A percentile compares a stretch with the other conserved stretches of the same genome.
Conservation (phyloP, 495 filamentous ascomycete species). For the Penicillium cinerascens region DNA sequence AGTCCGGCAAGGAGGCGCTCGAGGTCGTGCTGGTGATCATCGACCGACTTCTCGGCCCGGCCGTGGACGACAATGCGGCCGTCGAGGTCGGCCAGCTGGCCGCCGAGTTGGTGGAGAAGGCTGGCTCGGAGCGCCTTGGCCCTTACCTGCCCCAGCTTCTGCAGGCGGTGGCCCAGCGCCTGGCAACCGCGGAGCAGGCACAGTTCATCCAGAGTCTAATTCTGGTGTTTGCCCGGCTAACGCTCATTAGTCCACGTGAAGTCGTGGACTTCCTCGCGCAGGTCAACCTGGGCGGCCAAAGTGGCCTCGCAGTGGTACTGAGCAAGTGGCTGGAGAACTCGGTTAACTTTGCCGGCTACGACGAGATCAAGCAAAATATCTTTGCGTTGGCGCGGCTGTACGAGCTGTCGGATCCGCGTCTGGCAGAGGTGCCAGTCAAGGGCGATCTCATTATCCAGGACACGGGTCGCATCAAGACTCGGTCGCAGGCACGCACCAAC, state of each 20-base stretch:
- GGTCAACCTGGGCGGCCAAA: slow-evolving; percentile 67
- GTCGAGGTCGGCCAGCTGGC: slow-evolving; percentile 93
- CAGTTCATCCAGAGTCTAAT: slow-evolving; percentile 90
- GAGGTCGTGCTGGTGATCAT: slow-evolving; percentile 89
- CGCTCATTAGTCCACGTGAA: slow-evolving; percentile 77
- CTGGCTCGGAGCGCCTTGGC: slow-evolving; percentile 81
- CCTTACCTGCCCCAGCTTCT: slow-evolving; percentile 89
- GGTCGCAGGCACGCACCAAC: slow-evolving; percentile 78
- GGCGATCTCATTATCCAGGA: slow-evolving; percentile 84
- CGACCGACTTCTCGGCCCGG: slow-evolving; percentile 80
- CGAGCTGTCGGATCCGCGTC: slow-evolving; percentile 76
- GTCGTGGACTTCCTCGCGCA: slow-evolving; percentile 88
- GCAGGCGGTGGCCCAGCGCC: slow-evolving; percentile 79
- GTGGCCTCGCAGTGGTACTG: slow-evolving; percentile 81
- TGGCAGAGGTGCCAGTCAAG: slow-evolving; percentile 76
- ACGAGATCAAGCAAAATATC: slow-evolving; percentile 94
- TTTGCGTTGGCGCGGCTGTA: slow-evolving; percentile 89
- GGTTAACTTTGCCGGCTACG: slow-evolving; percentile 91
- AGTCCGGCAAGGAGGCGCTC: slow-evolving; percentile 74
- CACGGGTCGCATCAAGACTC: slow-evolving; percentile 85
- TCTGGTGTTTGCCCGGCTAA: slow-evolving; percentile 88
- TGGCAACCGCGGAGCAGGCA: slow-evolving; percentile 75
- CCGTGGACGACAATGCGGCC: slow-evolving; percentile 85
- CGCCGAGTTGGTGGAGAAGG: slow-evolving; percentile 91
- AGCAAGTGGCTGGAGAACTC: slow-evolving; percentile 97